Percentiles rank a stretch among this genome's conserved stretches.
These are phyloP conservation scores for fission yeast (Schizosaccharomyces pombe) DNA, from an alignment of 805 yeast species.

Conservation along the genomic window DNA sequence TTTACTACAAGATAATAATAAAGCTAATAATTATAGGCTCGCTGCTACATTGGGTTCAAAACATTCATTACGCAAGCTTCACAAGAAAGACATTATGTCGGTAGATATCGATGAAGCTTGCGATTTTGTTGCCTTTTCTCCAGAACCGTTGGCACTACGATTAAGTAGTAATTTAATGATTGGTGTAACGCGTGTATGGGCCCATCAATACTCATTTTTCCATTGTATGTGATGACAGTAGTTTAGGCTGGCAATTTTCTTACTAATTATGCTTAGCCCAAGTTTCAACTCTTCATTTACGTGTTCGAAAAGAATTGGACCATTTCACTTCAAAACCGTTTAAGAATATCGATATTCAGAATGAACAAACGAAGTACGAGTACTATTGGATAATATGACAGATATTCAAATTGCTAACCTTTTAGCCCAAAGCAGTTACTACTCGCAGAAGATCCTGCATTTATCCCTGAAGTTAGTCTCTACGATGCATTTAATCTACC, in stretches of 20 bases:
- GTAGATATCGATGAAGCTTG: conserved; percentile 12
- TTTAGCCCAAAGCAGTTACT: neutral
- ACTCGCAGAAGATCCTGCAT: neutral
- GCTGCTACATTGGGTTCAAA: conserved; percentile 12
- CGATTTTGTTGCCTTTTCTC: conserved; percentile 9
- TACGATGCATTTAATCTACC: neutral
- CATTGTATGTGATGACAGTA: conserved; percentile 5
- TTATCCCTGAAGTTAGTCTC: neutral
- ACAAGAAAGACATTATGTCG: conserved; percentile 10
- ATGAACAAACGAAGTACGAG: neutral
- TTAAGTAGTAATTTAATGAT: conserved; percentile 11
- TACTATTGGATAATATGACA: neutral
- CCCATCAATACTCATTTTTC: conserved; percentile 9
- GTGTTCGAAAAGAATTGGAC: neutral
- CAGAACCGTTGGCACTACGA: conserved; percentile 12
- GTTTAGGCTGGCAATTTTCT: neutral
- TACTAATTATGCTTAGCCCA: neutral
- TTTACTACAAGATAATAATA: neutral
- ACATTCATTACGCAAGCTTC: conserved; percentile 9
- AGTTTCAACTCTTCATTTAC: neutral
- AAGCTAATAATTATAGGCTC: conserved; percentile 8
- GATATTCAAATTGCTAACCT: neutral
- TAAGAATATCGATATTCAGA: neutral
- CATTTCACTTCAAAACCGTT: neutral
- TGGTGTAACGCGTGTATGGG: conserved; percentile 10